Percentiles rank a stretch among this genome's conserved stretches.
phyloP scores from a whole-genome alignment of 305 asterid species.

The Fraxinus sp. region DNA sequence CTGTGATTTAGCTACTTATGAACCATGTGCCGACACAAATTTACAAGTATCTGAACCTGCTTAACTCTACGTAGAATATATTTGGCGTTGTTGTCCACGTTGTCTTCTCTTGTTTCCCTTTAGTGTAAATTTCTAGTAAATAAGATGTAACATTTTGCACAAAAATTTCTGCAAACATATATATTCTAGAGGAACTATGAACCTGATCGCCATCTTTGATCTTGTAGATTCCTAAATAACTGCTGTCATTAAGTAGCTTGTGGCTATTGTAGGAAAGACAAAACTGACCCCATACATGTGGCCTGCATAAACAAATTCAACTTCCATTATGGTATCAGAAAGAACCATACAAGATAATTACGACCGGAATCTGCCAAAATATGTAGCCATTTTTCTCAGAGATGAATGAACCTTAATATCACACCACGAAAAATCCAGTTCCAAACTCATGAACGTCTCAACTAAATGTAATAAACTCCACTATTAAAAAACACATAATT shows the following conservation, averaged over 20 bases:
- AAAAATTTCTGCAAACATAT: neutral
- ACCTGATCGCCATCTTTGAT: constrained; percentile 88
- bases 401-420: neutral
- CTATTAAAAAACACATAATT: neutral
- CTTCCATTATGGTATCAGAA: neutral
- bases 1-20: neutral
- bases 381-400: neutral
- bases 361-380: neutral
- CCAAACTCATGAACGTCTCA: neutral
- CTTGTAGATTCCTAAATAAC: constrained; percentile 54
- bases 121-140: neutral
- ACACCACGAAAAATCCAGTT: neutral
- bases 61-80: neutral
- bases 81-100: neutral
- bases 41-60: neutral
- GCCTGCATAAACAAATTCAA: constrained; percentile 44
- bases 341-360: constrained; percentile 9
- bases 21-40: neutral
- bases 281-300: constrained; percentile 83
- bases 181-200: constrained; percentile 18
- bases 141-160: neutral
- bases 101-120: neutral
- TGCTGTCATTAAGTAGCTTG: constrained; percentile 55
- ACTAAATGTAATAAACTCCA: neutral
- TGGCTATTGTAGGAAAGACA: constrained; percentile 71